A percentile compares a stretch with the other conserved stretches of the same genome.
Conservation (phyloP, 2,329 filamentous ascomycete genomes). For the Massarina eburnea region DNA sequence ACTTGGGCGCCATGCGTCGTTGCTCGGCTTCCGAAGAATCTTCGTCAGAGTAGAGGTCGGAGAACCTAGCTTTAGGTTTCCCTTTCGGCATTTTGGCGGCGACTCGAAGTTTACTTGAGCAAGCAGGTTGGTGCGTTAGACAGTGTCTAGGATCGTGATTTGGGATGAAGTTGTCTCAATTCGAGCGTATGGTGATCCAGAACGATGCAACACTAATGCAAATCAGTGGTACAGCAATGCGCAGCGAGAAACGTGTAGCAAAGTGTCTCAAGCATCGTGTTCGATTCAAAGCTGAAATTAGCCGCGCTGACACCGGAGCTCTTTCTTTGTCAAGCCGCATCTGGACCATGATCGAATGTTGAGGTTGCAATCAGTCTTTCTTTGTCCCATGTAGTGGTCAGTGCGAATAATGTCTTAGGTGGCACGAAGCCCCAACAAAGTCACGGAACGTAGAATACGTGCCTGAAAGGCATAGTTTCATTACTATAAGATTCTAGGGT, state of each 20-base stretch:
- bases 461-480: constrained; percentile 1
- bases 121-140: not conserved
- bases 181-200: not conserved
- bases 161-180: not conserved
- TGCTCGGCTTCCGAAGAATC: not conserved
- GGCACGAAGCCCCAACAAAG: not conserved
- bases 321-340: constrained; percentile 7
- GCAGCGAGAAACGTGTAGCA: not conserved
- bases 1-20: constrained; percentile 14
- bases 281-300: not conserved
- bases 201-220: not conserved
- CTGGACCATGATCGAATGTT: not conserved
- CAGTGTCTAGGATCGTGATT: not conserved
- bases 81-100: constrained; percentile 19
- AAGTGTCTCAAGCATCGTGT: not conserved
- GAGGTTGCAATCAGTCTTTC: not conserved
- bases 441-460: too few relatives aligned
- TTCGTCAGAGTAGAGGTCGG: constrained; percentile 5
- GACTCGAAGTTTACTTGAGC: not conserved
- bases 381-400: not conserved
- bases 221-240: not conserved
- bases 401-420: not conserved
- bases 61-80: constrained; percentile 12
- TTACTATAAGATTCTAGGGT: constrained; percentile 23
- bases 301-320: not conserved